These are phyloP conservation scores for Pythium biforme DNA, from an alignment of 352 stramenopile species.

Conservation along the genomic window DNA sequence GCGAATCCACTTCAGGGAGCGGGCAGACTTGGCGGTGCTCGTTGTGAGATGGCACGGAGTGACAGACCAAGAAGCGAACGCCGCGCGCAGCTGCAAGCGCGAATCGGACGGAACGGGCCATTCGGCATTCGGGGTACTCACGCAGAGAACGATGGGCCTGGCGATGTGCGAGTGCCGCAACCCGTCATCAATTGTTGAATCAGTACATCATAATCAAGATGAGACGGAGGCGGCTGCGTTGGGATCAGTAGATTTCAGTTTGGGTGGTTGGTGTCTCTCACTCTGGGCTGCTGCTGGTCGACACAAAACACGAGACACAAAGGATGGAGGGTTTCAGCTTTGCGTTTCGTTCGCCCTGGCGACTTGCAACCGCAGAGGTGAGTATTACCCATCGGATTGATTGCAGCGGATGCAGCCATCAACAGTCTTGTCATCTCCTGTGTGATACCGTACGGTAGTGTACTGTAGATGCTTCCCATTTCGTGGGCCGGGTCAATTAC, in stretches of 20 bases:
- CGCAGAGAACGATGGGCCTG: conserved; percentile 13
- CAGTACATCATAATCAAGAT: conserved; percentile 1
- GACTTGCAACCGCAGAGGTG: too few species aligned
- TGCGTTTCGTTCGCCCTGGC: too few species aligned
- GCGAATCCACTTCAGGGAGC: conserved; percentile 3
- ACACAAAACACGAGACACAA: neutral
- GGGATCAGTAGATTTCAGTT: neutral
- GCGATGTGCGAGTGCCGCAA: conserved; percentile 8
- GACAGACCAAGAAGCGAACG: neutral
- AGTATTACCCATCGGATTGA: too few species aligned
- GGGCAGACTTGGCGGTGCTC: conserved; percentile 6
- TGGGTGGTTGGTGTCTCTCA: too few species aligned
- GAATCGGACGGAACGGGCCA: neutral
- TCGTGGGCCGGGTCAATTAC: too few species aligned
- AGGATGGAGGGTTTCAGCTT: too few species aligned
- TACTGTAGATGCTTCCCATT: too few species aligned
- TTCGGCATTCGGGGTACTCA: conserved; percentile 3
- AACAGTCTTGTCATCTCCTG: too few species aligned
- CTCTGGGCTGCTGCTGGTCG: too few species aligned
- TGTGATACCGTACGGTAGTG: too few species aligned
- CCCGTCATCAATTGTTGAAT: neutral
- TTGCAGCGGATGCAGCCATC: too few species aligned
- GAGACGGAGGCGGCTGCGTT: neutral
- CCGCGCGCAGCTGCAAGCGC: conserved; percentile 6
- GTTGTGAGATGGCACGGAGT: conserved; percentile 6